phyloP scores from a whole-genome alignment of 108 stramenopile species.

The Mayamaea pseudoterrestris region DNA sequence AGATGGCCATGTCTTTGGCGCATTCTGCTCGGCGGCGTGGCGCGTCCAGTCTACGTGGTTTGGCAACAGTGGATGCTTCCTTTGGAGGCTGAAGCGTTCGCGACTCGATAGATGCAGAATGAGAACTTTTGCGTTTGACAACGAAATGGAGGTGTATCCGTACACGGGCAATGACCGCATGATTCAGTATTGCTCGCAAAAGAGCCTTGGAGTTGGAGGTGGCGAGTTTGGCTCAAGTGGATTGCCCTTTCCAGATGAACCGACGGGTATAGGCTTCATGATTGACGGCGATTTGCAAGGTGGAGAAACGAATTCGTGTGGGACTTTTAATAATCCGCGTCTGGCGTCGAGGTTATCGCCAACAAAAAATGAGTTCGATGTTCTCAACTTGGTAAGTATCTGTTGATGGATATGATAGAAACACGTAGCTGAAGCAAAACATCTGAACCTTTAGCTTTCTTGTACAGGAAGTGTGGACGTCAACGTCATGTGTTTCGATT shows the following conservation, averaged over 20 bases:
- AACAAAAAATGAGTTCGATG: slow-evolving; percentile 29
- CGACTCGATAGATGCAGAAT: no score
- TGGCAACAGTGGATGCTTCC: slow-evolving; percentile 46
- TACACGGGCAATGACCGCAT: slow-evolving; percentile 54
- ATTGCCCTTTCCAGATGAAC: slow-evolving; percentile 17
- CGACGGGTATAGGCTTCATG: slow-evolving; percentile 54
- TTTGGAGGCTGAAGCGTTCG: slow-evolving; percentile 39
- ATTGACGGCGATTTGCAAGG: slow-evolving; percentile 44
- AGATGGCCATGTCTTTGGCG: slow-evolving; percentile 68
- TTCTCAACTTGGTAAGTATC: slow-evolving; percentile 57
- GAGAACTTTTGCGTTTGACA: slow-evolving; percentile 20
- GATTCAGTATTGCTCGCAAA: slow-evolving; percentile 53
- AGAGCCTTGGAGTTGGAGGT: slow-evolving; percentile 61
- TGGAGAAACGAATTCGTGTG: slow-evolving; percentile 57
- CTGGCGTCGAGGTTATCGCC: slow-evolving; percentile 5
- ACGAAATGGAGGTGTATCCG: slow-evolving; percentile 69
- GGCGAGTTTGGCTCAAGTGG: slow-evolving; percentile 18
- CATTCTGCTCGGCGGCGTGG: slow-evolving; percentile 66
- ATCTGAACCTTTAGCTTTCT: no score
- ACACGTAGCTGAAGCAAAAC: no score
- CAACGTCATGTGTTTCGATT: slow-evolving; percentile 37
- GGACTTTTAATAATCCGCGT: slow-evolving; percentile 61
- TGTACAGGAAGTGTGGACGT: slow-evolving; percentile 74
- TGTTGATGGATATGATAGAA: no score
- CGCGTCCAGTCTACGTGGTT: slow-evolving; percentile 29